Evolutionary conservation across 768 basidiomycete species (phyloP).

Genomic region (Phaffia tasmanica): DNA sequence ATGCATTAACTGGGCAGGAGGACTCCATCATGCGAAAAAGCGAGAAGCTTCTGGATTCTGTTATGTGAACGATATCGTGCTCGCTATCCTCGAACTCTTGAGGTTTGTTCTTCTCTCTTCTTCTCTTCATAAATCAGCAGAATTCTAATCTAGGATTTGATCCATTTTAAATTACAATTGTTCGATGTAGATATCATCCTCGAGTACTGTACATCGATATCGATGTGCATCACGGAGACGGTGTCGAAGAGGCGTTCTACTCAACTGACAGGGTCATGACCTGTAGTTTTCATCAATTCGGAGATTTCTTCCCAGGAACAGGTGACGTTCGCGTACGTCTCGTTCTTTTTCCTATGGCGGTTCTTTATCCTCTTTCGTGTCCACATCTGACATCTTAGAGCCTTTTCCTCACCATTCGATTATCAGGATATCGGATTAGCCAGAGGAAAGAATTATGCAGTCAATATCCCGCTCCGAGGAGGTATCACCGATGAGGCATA

Average conservation of each 20-base stretch:
- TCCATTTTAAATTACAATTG: background rate
- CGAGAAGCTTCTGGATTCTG: slow-evolving; percentile 96
- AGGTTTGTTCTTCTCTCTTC: slow-evolving; percentile 40
- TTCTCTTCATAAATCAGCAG: background rate
- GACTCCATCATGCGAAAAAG: slow-evolving; percentile 98
- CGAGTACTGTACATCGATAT: slow-evolving; percentile 96
- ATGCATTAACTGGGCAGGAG: slow-evolving; percentile 95
- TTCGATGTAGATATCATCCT: slow-evolving; percentile 39
- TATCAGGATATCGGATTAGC: slow-evolving; percentile 67
- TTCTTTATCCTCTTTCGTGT: background rate
- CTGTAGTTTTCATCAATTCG: slow-evolving; percentile 92
- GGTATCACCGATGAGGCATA: slow-evolving; percentile 86
- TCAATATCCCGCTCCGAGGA: slow-evolving; percentile 89
- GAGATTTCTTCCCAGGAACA: slow-evolving; percentile 86
- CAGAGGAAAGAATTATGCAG: slow-evolving; percentile 69
- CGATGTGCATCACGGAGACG: slow-evolving; percentile 96
- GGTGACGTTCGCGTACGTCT: slow-evolving; percentile 50
- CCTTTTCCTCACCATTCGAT: background rate
- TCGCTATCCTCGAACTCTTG: slow-evolving; percentile 85
- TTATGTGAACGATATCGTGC: slow-evolving; percentile 90
- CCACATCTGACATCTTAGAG: background rate
- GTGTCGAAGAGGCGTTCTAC: slow-evolving; percentile 97
- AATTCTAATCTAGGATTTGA: background rate
- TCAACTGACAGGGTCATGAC: slow-evolving; percentile 97
- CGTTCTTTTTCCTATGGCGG: too few species aligned